These are phyloP conservation scores for Geosmithia flava DNA, from an alignment of 2,329 filamentous ascomycete species.

Conservation along the genomic window DNA sequence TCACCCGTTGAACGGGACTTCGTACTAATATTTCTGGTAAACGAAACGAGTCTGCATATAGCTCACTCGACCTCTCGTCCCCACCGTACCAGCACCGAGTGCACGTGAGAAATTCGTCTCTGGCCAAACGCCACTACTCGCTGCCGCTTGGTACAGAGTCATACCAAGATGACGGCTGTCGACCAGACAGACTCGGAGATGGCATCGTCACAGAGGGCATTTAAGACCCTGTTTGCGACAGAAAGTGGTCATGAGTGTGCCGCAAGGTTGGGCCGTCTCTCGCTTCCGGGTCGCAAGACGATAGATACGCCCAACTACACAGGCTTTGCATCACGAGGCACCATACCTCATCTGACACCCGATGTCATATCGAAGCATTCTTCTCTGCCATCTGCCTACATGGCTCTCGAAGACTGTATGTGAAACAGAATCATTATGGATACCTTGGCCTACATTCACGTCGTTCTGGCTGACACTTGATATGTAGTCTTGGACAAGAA, in stretches of 20 bases:
- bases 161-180: slow-evolving; percentile 14
- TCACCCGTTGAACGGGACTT: no score
- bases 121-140: no score
- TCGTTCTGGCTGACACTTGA: not conserved
- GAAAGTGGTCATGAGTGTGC: not conserved
- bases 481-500: slow-evolving; percentile 40
- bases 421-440: slow-evolving; percentile 2
- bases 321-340: slow-evolving; percentile 69
- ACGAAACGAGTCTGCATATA: no score
- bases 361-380: slow-evolving; percentile 63
- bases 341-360: slow-evolving; percentile 77
- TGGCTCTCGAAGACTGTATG: slow-evolving; percentile 89
- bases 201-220: not conserved
- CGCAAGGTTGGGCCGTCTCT: slow-evolving; percentile 52
- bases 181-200: not conserved
- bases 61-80: no score
- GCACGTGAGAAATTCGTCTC: no score
- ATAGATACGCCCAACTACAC: slow-evolving; percentile 78
- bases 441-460: not conserved
- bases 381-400: slow-evolving; percentile 56
- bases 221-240: not conserved
- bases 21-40: no score
- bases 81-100: no score
- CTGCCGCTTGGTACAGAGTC: not conserved
- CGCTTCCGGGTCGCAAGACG: slow-evolving; percentile 45